phyloP scores from a whole-genome alignment of 306 rosid genomes.

The Vicia villosa region DNA sequence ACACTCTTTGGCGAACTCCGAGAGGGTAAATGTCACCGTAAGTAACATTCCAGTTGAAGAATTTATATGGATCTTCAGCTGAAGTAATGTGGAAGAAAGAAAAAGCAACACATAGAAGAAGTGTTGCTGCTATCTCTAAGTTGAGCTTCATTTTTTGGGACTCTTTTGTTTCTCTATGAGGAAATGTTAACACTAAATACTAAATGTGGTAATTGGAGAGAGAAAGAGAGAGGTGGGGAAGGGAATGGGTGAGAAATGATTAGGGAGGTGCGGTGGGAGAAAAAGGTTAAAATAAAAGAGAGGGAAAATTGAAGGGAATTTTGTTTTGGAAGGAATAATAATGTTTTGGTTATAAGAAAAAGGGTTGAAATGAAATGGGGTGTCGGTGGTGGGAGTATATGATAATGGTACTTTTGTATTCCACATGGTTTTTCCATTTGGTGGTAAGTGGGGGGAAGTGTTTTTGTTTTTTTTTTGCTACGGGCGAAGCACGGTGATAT shows the following conservation, averaged over 20 bases:
- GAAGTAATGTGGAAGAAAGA: constrained; percentile 49
- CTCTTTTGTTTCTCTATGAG: constrained; percentile 1
- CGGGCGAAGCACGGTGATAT: not conserved
- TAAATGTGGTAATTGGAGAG: not conserved
- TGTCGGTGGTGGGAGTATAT: constrained; percentile 62
- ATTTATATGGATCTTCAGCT: constrained; percentile 94
- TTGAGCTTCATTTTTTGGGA: constrained; percentile 50
- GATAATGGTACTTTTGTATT: constrained; percentile 43
- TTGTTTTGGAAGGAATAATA: not conserved
- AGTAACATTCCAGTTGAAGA: constrained; percentile 91
- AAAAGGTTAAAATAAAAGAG: constrained; percentile 19
- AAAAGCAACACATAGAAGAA: constrained; percentile 41
- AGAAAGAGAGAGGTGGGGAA: not conserved
- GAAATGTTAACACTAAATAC: not conserved
- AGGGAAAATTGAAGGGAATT: no score
- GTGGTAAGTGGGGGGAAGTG: not conserved
- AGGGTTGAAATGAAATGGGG: constrained; percentile 36
- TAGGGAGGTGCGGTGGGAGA: constrained; percentile 57
- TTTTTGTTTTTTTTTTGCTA: constrained; percentile 26
- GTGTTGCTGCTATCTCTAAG: constrained; percentile 31
- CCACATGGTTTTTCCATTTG: constrained; percentile 55
- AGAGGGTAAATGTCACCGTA: constrained; percentile 94
- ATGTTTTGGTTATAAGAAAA: not conserved
- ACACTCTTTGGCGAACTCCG: constrained; percentile 86
- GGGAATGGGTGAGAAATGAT: constrained; percentile 44